A percentile compares a stretch with the other conserved stretches of the same genome.
phyloP scores from a whole-genome alignment of 2,329 filamentous ascomycete genomes.

The Alternaria brassicicola region DNA sequence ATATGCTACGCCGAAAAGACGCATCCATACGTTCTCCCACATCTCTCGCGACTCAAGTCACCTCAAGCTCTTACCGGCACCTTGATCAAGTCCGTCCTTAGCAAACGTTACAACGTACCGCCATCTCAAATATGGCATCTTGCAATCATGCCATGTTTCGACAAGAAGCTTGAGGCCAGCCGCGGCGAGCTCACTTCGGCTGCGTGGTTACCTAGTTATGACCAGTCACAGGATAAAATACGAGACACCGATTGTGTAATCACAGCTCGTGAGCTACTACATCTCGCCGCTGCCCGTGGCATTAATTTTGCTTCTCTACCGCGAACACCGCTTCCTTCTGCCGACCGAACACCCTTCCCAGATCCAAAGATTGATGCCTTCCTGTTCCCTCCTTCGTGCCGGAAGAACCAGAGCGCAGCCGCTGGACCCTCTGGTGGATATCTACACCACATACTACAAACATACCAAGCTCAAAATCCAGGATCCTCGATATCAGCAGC shows the following conservation, averaged over 20 bases:
- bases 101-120: constrained; percentile 71
- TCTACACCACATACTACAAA: constrained; percentile 80
- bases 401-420: constrained; percentile 54
- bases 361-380: constrained; percentile 73
- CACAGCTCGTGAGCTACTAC: constrained; percentile 91
- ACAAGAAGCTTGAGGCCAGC: constrained; percentile 97
- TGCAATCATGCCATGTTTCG: constrained; percentile 97
- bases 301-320: constrained; percentile 77
- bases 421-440: constrained; percentile 89
- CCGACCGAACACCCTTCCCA: constrained; percentile 68
- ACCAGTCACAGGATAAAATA: constrained; percentile 51
- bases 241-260: constrained; percentile 98
- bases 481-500: constrained; percentile 73
- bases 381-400: constrained; percentile 64
- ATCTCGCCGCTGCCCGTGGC: constrained; percentile 80
- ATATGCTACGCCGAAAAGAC: constrained; percentile 99
- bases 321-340: constrained; percentile 58
- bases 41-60: constrained; percentile 89
- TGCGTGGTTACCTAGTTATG: constrained; percentile 63
- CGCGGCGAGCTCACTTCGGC: constrained; percentile 87
- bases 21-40: constrained; percentile 88
- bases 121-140: constrained; percentile 90
- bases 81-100: constrained; percentile 84
- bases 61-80: constrained; percentile 92
- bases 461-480: constrained; percentile 71